These are phyloP conservation scores for Pythium oligandrum DNA, from an alignment of 352 stramenopile genomes.

Conservation along the genomic window DNA sequence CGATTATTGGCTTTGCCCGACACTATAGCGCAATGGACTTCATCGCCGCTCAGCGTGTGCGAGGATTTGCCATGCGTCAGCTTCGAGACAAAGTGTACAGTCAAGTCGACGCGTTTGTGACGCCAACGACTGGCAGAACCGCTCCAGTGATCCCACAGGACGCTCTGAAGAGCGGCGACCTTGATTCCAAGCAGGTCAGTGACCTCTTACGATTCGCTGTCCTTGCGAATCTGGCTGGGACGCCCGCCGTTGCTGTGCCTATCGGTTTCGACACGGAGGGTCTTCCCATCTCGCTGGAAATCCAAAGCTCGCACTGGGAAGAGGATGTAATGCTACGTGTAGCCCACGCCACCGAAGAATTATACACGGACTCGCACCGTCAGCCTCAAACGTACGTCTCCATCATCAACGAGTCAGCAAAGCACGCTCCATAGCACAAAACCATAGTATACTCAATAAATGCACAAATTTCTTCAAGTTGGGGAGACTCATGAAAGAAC, in stretches of 20 bases:
- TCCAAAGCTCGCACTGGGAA: constrained; percentile 71
- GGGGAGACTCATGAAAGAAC: too few species aligned
- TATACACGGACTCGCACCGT: constrained; percentile 35
- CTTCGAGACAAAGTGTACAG: constrained; percentile 70
- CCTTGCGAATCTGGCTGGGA: constrained; percentile 84
- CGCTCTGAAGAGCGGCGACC: constrained; percentile 35
- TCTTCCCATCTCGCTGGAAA: constrained; percentile 74
- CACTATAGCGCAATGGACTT: constrained; percentile 74
- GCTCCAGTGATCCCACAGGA: constrained; percentile 64
- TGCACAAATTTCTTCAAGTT: too few species aligned
- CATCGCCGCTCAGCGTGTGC: constrained; percentile 78
- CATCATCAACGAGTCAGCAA: constrained; percentile 44
- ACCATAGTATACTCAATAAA: too few species aligned
- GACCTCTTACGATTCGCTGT: constrained; percentile 80
- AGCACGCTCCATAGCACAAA: constrained; percentile 1
- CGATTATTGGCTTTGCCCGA: constrained; percentile 69
- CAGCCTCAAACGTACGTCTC: constrained; percentile 68
- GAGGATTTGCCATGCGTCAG: constrained; percentile 73
- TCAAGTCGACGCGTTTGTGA: constrained; percentile 86
- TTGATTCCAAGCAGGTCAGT: constrained; percentile 50
- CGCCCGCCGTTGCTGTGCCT: constrained; percentile 69
- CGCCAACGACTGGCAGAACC: constrained; percentile 67
- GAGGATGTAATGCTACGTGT: constrained; percentile 70
- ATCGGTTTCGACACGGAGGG: constrained; percentile 57
- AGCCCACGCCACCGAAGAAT: constrained; percentile 48